These are phyloP conservation scores for Talaromyces wortmannii DNA, from an alignment of 495 filamentous ascomycete species.

Conservation along the genomic window DNA sequence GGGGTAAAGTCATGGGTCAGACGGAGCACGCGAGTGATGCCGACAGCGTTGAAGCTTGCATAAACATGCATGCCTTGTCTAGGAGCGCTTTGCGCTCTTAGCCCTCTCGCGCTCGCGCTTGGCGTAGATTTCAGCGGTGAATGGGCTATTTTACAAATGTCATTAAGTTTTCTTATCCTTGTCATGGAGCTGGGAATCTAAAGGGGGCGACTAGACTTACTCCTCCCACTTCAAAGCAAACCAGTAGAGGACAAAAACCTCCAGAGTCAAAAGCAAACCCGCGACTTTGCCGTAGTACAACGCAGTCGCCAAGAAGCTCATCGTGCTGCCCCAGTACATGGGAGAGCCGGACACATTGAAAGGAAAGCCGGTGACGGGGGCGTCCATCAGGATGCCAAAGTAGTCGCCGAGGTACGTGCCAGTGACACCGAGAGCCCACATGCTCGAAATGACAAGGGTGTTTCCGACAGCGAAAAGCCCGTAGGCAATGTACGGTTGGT, in stretches of 20 bases:
- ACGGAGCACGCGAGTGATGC: too few relatives aligned
- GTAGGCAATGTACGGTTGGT: slow-evolving; percentile 72
- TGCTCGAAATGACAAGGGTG: slow-evolving; percentile 76
- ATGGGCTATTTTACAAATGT: slow-evolving; percentile 50
- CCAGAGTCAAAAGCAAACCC: slow-evolving; percentile 65
- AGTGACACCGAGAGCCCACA: slow-evolving; percentile 90
- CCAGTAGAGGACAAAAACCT: slow-evolving; percentile 73
- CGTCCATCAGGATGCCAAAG: slow-evolving; percentile 96
- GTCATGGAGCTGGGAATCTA: not conserved
- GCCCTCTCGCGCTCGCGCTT: slow-evolving; percentile 58
- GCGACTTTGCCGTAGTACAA: slow-evolving; percentile 85
- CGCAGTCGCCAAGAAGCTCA: slow-evolving; percentile 89
- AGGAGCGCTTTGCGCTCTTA: slow-evolving; percentile 35
- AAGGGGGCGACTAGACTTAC: slow-evolving; percentile 33
- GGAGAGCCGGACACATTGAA: slow-evolving; percentile 90
- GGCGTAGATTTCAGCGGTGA: slow-evolving; percentile 88
- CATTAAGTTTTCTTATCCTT: too few relatives aligned
- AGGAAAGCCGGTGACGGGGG: slow-evolving; percentile 86
- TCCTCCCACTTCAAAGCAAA: slow-evolving; percentile 88
- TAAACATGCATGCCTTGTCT: slow-evolving; percentile 3
- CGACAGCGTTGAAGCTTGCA: not conserved
- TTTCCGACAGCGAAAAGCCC: slow-evolving; percentile 70
- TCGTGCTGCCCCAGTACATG: slow-evolving; percentile 93
- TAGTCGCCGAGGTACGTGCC: slow-evolving; percentile 98
- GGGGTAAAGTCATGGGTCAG: too few relatives aligned